phyloP scores from a whole-genome alignment of 2,329 filamentous ascomycete genomes.

The Pseudocercospora fuligena region DNA sequence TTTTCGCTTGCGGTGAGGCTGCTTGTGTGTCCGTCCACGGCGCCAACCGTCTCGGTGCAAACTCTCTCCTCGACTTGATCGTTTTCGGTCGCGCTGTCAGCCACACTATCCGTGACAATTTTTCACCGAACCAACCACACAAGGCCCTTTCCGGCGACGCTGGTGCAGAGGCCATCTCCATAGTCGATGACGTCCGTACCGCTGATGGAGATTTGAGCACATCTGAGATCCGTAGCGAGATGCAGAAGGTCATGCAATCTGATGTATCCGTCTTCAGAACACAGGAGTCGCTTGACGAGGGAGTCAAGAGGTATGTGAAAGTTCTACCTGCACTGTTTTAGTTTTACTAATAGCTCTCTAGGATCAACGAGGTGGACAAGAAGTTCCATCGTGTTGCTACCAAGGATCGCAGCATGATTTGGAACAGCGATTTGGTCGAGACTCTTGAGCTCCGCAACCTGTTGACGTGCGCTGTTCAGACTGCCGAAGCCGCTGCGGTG shows the following conservation, averaged over 20 bases:
- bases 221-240: constrained; percentile 82
- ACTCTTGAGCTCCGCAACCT: constrained; percentile 94
- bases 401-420: constrained; percentile 98
- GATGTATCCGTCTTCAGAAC: constrained; percentile 97
- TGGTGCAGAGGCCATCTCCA: constrained; percentile 82
- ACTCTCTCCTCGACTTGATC: constrained; percentile 95
- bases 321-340: neutral
- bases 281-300: constrained; percentile 90
- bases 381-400: constrained; percentile 83
- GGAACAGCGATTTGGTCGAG: constrained; percentile 97
- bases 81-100: constrained; percentile 98
- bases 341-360: constrained; percentile 29
- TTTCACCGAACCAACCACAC: constrained; percentile 79
- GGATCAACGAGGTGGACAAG: constrained; percentile 80
- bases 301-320: constrained; percentile 69
- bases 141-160: constrained; percentile 82
- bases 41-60: constrained; percentile 96
- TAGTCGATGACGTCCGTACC: constrained; percentile 83
- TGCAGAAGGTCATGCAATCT: constrained; percentile 98
- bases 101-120: constrained; percentile 95
- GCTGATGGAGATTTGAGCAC: constrained; percentile 85
- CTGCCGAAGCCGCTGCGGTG: constrained; percentile 85
- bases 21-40: constrained; percentile 98
- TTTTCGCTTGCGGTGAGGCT: constrained; percentile 96
- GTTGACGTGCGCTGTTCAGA: constrained; percentile 95